phyloP scores from a whole-genome alignment of 345 rosid species.

The Stellera chamaejasme region DNA sequence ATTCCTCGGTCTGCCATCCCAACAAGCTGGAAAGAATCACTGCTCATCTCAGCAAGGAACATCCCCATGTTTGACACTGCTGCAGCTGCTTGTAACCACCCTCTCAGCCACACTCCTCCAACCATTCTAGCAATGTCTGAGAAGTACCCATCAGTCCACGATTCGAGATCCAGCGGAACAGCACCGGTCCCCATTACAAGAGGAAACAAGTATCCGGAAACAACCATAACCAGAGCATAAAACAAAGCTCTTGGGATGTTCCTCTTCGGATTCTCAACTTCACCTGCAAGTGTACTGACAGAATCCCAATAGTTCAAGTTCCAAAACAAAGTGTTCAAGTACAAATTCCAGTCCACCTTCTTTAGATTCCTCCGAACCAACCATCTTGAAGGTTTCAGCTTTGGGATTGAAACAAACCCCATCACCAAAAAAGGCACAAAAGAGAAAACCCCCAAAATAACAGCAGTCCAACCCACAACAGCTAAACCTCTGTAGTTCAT shows the following conservation, averaged over 20 bases:
- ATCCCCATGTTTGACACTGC: conserved; percentile 70
- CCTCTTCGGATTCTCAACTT: conserved; percentile 56
- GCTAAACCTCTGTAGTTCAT: conserved; percentile 63
- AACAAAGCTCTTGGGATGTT: conserved; percentile 63
- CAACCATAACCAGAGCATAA: conserved; percentile 54
- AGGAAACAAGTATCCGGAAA: conserved; percentile 53
- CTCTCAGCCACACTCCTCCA: conserved; percentile 66
- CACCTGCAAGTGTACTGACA: conserved; percentile 65
- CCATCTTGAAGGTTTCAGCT: conserved; percentile 66
- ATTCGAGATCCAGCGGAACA: conserved; percentile 47
- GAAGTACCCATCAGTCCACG: conserved; percentile 72
- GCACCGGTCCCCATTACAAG: conserved; percentile 60
- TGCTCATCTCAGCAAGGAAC: conserved; percentile 79
- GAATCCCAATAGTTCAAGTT: conserved; percentile 82
- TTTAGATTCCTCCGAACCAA: conserved; percentile 31
- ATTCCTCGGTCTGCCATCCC: conserved; percentile 77
- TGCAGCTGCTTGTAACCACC: conserved; percentile 77
- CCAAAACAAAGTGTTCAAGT: conserved; percentile 69
- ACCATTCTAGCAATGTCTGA: conserved; percentile 54
- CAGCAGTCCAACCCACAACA: conserved; percentile 65
- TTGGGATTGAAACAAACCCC: conserved; percentile 54
- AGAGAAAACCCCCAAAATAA: conserved; percentile 55
- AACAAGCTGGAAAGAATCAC: conserved; percentile 74
- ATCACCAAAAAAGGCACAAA: conserved; percentile 63
- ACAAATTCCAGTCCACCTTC: conserved; percentile 56